Percentiles rank a stretch among this genome's conserved stretches.
Evolutionary conservation across 306 rosid genomes (phyloP).

Genomic region (Sicyos edulis): DNA sequence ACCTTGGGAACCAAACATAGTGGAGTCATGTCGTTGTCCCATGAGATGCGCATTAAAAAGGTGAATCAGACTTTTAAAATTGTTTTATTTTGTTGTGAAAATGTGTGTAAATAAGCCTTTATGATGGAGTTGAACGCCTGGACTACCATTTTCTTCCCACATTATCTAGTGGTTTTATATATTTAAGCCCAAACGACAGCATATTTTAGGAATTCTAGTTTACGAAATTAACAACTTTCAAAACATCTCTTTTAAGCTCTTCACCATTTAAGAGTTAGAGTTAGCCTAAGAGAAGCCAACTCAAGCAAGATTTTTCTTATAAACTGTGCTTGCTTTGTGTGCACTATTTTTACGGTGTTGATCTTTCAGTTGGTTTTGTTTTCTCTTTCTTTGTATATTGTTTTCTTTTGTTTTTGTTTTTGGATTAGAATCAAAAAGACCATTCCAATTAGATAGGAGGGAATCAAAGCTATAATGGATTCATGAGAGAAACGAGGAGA

Average conservation of each 20-base stretch:
- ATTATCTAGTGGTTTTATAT: not conserved
- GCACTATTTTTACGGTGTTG: not conserved
- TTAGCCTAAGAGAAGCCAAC: not conserved
- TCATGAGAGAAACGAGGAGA: no score
- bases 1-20: no score
- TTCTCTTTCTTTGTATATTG: not conserved
- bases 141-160: not conserved
- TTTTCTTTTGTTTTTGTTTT: no score
- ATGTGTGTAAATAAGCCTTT: not conserved
- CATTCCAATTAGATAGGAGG: no score
- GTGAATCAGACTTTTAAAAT: not conserved
- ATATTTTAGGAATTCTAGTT: not conserved
- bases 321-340: not conserved
- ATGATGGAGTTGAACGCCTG: not conserved
- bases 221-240: not conserved
- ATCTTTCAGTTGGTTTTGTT: not conserved
- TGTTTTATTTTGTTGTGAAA: not conserved
- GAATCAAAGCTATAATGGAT: no score
- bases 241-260: not conserved
- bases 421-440: no score
- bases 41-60: not conserved
- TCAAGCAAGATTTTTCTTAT: not conserved
- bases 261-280: not conserved
- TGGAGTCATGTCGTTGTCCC: no score
- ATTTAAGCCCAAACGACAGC: not conserved